Evolutionary conservation across 2,329 filamentous ascomycete species (phyloP).

Genomic region (Cercospora sesami): DNA sequence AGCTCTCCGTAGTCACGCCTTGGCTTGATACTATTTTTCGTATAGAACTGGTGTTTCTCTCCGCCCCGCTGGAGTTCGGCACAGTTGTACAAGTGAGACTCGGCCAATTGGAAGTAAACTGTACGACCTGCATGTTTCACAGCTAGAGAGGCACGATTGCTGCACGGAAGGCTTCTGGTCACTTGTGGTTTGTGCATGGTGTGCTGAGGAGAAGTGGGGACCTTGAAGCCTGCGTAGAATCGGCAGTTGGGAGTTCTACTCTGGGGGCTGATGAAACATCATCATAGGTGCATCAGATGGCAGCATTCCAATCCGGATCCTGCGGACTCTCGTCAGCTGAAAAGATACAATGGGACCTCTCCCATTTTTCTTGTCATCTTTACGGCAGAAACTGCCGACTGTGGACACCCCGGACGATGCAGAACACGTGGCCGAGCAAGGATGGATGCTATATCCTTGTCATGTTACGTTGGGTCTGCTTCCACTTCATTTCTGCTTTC

Average conservation of each 20-base stretch:
- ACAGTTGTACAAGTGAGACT: background rate
- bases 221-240: background rate
- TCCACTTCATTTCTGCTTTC: background rate
- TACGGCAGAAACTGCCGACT: background rate
- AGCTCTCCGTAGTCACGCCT: background rate
- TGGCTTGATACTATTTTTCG: slow-evolving; percentile 1
- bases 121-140: background rate
- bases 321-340: background rate
- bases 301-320: background rate
- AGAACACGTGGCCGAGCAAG: slow-evolving; percentile 1
- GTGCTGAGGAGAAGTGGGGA: background rate
- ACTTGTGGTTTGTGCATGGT: background rate
- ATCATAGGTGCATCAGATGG: background rate
- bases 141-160: background rate
- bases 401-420: slow-evolving; percentile 1
- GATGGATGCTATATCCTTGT: background rate
- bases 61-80: background rate
- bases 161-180: background rate
- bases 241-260: background rate
- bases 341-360: background rate
- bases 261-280: background rate
- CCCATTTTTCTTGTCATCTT: background rate
- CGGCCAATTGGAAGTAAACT: background rate
- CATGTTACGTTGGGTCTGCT: background rate
- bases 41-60: background rate